Conservation (phyloP, 257 asterid genomes). For the Asclepias syriaca region DNA sequence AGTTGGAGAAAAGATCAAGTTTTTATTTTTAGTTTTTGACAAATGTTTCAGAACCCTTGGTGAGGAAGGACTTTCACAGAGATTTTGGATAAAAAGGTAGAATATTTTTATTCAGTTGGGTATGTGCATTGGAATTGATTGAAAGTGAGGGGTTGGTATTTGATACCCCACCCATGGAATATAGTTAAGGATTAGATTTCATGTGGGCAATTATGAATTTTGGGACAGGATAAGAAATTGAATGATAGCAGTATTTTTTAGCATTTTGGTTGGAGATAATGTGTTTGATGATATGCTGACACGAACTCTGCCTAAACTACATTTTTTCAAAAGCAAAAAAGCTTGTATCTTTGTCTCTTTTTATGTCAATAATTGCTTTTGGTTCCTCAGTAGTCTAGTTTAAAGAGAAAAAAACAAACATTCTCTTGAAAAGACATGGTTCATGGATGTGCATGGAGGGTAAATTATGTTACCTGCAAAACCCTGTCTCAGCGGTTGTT, state of each 20-base stretch:
- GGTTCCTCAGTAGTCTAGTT: too few relatives aligned
- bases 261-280: conserved; percentile 4
- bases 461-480: conserved; percentile 20
- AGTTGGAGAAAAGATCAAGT: background rate
- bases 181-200: conserved; percentile 29
- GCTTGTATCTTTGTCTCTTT: background rate
- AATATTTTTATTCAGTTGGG: conserved; percentile 29
- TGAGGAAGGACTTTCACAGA: background rate
- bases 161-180: conserved; percentile 21
- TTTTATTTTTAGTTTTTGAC: background rate
- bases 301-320: background rate
- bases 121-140: conserved; percentile 26
- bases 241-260: conserved; percentile 4
- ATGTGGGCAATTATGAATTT: conserved; percentile 26
- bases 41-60: background rate
- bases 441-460: background rate
- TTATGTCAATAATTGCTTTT: background rate
- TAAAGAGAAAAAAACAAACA: background rate
- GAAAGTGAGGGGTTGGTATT: conserved; percentile 22
- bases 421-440: conserved; percentile 4
- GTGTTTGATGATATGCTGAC: conserved; percentile 3
- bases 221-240: conserved; percentile 30
- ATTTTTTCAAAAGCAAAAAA: background rate
- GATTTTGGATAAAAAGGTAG: conserved; percentile 18
- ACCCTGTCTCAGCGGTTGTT: conserved; percentile 12